Conservation (phyloP, 1,284 basidiomycete genomes). For the Cystobasidiaceae sp. region DNA sequence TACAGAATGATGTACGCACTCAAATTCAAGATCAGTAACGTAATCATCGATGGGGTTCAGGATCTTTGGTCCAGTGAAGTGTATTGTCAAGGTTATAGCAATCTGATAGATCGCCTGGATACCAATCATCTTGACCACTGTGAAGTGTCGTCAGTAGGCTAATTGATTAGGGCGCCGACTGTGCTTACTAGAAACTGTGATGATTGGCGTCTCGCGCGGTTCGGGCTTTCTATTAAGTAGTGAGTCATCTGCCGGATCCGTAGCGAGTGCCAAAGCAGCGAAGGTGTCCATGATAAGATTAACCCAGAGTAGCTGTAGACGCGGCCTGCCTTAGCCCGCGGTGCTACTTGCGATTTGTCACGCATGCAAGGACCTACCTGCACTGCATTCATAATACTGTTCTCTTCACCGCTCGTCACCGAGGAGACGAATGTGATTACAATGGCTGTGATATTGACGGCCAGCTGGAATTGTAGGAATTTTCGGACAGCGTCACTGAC, state of each 20-base stretch:
- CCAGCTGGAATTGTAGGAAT: conserved; percentile 36
- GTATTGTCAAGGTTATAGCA: conserved; percentile 44
- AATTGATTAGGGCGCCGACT: too few species aligned
- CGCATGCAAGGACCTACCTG: too few species aligned
- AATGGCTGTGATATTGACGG: conserved; percentile 37
- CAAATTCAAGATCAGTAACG: conserved; percentile 20
- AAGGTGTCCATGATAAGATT: conserved; percentile 43
- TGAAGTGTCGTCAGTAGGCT: too few species aligned
- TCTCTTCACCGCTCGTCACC: conserved; percentile 30
- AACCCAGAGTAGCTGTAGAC: conserved; percentile 36
- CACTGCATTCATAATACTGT: conserved; percentile 35
- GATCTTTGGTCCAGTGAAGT: conserved; percentile 44
- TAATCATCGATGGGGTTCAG: conserved; percentile 36
- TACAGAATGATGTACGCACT: neutral
- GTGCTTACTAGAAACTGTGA: conserved; percentile 38
- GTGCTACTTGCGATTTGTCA: too few species aligned
- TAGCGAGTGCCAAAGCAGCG: conserved; percentile 48
- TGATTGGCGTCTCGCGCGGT: conserved; percentile 43
- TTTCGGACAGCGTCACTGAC: conserved; percentile 37
- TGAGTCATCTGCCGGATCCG: conserved; percentile 46
- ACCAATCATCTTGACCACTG: conserved; percentile 49
- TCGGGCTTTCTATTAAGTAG: conserved; percentile 47
- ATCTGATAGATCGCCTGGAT: conserved; percentile 47
- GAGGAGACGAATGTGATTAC: conserved; percentile 35
- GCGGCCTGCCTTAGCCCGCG: too few species aligned